phyloP scores from a whole-genome alignment of 106 monocot species.

The Cymbidium sinense region DNA sequence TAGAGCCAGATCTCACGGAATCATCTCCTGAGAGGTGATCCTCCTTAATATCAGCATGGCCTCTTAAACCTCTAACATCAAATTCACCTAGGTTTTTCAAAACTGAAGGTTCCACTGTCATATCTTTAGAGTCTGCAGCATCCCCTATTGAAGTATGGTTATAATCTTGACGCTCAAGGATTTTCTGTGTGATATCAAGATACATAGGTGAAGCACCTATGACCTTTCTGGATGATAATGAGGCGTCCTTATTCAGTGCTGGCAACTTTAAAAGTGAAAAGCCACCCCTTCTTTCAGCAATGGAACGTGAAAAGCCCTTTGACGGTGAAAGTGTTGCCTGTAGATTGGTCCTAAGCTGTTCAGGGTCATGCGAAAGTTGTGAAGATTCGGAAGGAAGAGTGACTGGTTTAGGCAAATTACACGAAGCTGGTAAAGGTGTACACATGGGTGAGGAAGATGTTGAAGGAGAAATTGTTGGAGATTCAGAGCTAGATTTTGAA shows the following conservation, averaged over 20 bases:
- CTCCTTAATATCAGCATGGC: neutral
- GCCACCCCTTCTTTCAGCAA: slow-evolving; percentile 82
- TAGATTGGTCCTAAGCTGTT: slow-evolving; percentile 4
- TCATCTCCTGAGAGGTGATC: neutral
- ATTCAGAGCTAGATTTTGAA: slow-evolving; percentile 67
- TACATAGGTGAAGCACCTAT: slow-evolving; percentile 9
- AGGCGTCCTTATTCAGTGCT: slow-evolving; percentile 24
- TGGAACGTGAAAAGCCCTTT: slow-evolving; percentile 39
- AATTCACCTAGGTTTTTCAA: slow-evolving; percentile 1
- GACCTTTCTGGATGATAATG: slow-evolving; percentile 13
- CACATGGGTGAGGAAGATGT: slow-evolving; percentile 42
- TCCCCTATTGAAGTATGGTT: neutral
- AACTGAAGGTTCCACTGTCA: neutral
- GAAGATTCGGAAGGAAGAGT: slow-evolving; percentile 22
- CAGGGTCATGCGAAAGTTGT: slow-evolving; percentile 13
- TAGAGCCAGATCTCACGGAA: neutral
- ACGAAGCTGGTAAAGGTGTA: slow-evolving; percentile 26
- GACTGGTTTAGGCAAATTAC: slow-evolving; percentile 21
- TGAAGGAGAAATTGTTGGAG: slow-evolving; percentile 58
- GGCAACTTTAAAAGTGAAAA: slow-evolving; percentile 65
- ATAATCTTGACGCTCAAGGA: slow-evolving; percentile 12
- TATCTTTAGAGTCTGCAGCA: slow-evolving; percentile 10
- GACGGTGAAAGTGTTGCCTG: slow-evolving; percentile 26
- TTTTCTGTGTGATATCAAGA: slow-evolving; percentile 10
- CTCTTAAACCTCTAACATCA: slow-evolving; percentile 7